phyloP scores from a whole-genome alignment of 345 rosid genomes.

The Geranium rotundifolium region DNA sequence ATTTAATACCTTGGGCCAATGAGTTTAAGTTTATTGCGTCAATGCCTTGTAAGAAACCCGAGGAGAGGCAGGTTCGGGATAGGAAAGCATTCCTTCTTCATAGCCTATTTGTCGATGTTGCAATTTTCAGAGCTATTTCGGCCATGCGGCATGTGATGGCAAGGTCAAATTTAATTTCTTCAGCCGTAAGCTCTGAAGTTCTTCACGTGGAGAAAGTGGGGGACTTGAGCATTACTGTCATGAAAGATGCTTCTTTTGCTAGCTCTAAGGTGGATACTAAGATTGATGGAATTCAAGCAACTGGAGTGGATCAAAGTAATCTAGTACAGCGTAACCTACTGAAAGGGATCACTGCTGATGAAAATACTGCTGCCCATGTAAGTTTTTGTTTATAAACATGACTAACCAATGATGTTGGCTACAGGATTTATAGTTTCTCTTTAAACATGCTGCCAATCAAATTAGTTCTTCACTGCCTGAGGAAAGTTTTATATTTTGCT shows the following conservation, averaged over 20 bases:
- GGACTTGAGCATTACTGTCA: constrained; percentile 50
- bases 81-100: constrained; percentile 95
- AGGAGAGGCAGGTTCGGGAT: constrained; percentile 90
- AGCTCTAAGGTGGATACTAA: constrained; percentile 83
- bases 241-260: constrained; percentile 57
- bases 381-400: constrained; percentile 24
- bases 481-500: constrained; percentile 11
- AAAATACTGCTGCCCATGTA: constrained; percentile 92
- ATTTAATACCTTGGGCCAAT: constrained; percentile 73
- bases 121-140: constrained; percentile 73
- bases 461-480: neutral
- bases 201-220: constrained; percentile 55
- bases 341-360: constrained; percentile 97
- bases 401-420: constrained; percentile 4
- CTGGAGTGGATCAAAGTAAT: constrained; percentile 45
- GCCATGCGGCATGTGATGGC: constrained; percentile 51
- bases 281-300: constrained; percentile 72
- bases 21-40: constrained; percentile 66
- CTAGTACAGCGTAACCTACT: constrained; percentile 69
- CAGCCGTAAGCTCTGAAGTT: constrained; percentile 18
- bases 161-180: constrained; percentile 22
- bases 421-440: neutral
- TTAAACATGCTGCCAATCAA: neutral
- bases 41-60: constrained; percentile 84
- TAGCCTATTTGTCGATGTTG: constrained; percentile 81